Evolutionary conservation across 2,329 filamentous ascomycete genomes (phyloP), one percentile per base, ranked within the genome.

Genomic region (Rutstroemia sp.): DNA sequence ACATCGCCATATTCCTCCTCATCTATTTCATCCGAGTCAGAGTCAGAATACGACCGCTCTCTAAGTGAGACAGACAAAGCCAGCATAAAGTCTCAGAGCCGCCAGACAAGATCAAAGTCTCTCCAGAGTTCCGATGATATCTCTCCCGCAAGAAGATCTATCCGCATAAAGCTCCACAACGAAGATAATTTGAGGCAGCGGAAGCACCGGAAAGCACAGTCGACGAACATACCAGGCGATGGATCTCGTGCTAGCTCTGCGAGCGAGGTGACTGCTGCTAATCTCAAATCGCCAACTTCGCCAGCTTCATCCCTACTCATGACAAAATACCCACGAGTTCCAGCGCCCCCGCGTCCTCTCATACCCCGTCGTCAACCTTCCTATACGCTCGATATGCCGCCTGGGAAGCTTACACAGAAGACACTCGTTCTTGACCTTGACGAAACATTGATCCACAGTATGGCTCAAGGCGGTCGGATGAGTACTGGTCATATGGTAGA

Each of bases 401-500:
- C 72, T 63, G 72, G 75, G 47, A 73, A 73, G 50, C 76, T 82
- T 47, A 84, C 86, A 59, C 87, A 94, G 68, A 99, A 99, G 77
- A 99, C 94, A 0, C 75, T 99, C 58, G 92, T 99, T 61, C 79
- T 99, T 52, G 94, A 99, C 70, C 82, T 99, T 17, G 94, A 99
- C 72, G 94, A 99, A 73, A 99, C 94, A 0, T 75, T 99, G 63
- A 99, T 99, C 64, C 94, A 99, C 77, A 96, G 91, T 72, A 91
- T 97, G 80, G 92, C 92, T 59, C 96, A 96, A 71, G 94, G 94
- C 30, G 92, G 92, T 53, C 83, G 92, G 58, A 96, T 96, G 86
- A 92, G 89, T 66, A 92, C 89, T 19, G 94, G 94, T 17, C 94
- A 99, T 73, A 99, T 99, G 94, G 92, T 99, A 52, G 94, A 99